Conservation (phyloP, 768 basidiomycete species). For the Scleroderma citrinum region DNA sequence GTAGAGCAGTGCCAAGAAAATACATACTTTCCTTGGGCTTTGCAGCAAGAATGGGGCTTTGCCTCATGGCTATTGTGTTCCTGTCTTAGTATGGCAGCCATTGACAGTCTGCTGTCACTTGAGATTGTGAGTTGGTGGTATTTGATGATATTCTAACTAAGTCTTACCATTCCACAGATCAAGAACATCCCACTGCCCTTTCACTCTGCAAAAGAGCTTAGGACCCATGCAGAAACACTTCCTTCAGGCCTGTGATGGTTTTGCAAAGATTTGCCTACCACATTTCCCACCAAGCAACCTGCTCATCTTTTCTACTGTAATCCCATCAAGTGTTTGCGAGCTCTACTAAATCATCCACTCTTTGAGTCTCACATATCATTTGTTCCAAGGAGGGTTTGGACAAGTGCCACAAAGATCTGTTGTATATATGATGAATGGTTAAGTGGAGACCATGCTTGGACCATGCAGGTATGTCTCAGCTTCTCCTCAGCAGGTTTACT, state of each 20-base stretch:
- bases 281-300: slow-evolving; percentile 18
- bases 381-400: slow-evolving; percentile 13
- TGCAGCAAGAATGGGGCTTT: slow-evolving; percentile 3
- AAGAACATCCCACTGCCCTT: slow-evolving; percentile 16
- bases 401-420: slow-evolving; percentile 2
- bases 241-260: slow-evolving; percentile 16
- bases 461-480: slow-evolving; percentile 15
- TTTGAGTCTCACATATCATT: slow-evolving; percentile 21
- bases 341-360: slow-evolving; percentile 20
- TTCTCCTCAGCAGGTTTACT: not conserved
- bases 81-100: slow-evolving; percentile 4
- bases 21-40: slow-evolving; percentile 1
- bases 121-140: not conserved
- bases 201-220: slow-evolving; percentile 22
- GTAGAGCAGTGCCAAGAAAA: not conserved
- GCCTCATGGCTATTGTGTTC: slow-evolving; percentile 3
- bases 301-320: slow-evolving; percentile 25
- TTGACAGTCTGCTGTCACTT: not conserved
- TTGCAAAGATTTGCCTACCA: slow-evolving; percentile 14
- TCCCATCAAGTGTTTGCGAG: slow-evolving; percentile 23
- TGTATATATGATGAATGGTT: slow-evolving; percentile 11
- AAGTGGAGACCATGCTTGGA: slow-evolving; percentile 14
- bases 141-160: not conserved
- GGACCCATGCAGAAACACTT: slow-evolving; percentile 16
- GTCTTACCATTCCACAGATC: not conserved